phyloP scores from a whole-genome alignment of 257 asterid genomes.

The Rhazya stricta region DNA sequence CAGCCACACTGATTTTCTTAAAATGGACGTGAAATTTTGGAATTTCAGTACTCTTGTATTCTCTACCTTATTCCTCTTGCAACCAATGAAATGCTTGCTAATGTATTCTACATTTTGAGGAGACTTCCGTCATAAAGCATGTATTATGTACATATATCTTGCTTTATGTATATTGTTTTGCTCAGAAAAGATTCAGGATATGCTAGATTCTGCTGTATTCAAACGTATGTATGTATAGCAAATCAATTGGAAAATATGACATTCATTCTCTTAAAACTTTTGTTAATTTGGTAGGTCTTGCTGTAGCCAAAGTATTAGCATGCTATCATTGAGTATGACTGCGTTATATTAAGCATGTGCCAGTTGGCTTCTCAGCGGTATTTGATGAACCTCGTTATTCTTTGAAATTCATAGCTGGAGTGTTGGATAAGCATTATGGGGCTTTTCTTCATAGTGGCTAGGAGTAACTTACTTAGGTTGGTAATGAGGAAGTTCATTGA shows the following conservation, averaged over 20 bases:
- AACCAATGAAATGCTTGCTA: not conserved
- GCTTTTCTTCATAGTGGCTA: not conserved
- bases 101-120: not conserved
- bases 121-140: not conserved
- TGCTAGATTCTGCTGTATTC: no score
- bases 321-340: not conserved
- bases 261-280: not conserved
- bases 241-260: not conserved
- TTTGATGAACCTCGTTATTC: not conserved
- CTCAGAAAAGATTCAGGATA: no score
- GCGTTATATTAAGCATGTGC: not conserved
- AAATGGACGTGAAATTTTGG: not conserved
- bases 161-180: no score
- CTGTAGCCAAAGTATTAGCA: not conserved
- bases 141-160: no score
- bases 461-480: not conserved
- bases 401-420: not conserved
- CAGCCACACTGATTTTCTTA: not conserved
- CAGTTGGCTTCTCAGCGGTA: not conserved
- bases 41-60: not conserved
- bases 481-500: not conserved
- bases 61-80: not conserved
- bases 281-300: not conserved
- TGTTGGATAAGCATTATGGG: not conserved
- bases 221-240: not conserved